Conservation (phyloP, 306 rosid species). For the Pterocarpus santalinus region DNA sequence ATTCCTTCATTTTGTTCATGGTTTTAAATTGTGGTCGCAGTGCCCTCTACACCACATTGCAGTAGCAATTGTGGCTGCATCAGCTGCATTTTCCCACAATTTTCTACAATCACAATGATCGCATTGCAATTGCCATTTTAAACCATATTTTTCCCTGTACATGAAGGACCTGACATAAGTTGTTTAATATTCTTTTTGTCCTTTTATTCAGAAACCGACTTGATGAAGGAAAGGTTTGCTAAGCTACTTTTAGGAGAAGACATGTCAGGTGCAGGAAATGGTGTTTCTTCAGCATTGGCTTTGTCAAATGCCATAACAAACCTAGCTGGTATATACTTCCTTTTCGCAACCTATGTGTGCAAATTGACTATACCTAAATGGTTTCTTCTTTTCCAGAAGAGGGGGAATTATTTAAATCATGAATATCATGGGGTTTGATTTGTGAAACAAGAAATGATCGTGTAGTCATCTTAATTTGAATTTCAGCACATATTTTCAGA, state of each 20-base stretch:
- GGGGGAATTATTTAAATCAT: not conserved
- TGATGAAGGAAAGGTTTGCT: constrained; percentile 86
- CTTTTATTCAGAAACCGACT: constrained; percentile 65
- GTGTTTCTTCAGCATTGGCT: constrained; percentile 95
- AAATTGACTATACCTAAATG: not conserved
- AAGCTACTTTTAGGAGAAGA: constrained; percentile 96
- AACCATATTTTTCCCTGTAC: not conserved
- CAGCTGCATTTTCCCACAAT: no score
- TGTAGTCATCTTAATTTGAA: not conserved
- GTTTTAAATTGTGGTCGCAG: no score
- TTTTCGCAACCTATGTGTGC: not conserved
- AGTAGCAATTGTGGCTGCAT: no score
- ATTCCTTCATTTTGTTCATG: not conserved
- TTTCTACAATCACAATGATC: no score
- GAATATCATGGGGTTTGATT: not conserved
- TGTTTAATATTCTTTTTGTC: not conserved
- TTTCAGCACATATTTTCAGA: constrained; percentile 1
- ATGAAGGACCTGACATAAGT: constrained; percentile 1
- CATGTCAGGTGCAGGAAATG: constrained; percentile 99
- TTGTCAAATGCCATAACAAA: constrained; percentile 94
- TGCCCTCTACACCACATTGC: no score
- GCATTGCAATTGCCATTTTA: no score
- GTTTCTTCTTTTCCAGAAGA: not conserved
- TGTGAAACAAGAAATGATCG: not conserved
- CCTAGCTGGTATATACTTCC: constrained; percentile 70